Evolutionary conservation across 306 rosid genomes (phyloP).

Genomic region (Senna tora): DNA sequence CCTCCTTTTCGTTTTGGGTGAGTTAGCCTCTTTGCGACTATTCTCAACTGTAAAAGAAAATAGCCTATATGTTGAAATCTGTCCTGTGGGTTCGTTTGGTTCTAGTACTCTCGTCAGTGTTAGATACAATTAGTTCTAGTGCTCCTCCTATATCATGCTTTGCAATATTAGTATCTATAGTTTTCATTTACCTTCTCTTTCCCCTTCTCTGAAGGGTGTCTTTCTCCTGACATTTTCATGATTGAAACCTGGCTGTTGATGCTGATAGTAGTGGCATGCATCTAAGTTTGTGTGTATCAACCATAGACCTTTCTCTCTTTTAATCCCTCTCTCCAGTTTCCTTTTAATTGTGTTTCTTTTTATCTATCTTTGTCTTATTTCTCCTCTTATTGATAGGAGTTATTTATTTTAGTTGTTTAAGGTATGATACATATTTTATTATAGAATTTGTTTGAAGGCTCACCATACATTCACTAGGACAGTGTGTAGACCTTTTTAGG

Average conservation of each 20-base stretch:
- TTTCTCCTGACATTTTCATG: conserved; percentile 30
- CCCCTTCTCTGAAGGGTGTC: conserved; percentile 26
- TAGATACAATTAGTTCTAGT: not conserved
- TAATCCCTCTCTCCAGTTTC: conserved; percentile 6
- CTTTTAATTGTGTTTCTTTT: conserved; percentile 19
- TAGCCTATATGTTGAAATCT: conserved; percentile 33
- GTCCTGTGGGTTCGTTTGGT: conserved; percentile 33
- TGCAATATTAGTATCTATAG: conserved; percentile 28
- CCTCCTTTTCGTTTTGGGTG: conserved; percentile 99
- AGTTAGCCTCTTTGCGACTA: conserved; percentile 42
- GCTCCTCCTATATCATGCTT: conserved; percentile 21
- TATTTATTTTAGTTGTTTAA: conserved; percentile 13
- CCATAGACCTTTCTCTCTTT: conserved; percentile 17
- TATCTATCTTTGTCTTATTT: not conserved
- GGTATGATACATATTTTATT: not conserved
- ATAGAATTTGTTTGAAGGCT: not conserved
- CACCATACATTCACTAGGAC: not conserved
- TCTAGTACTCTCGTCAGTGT: not conserved
- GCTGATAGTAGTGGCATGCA: conserved; percentile 26
- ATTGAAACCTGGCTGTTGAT: not conserved
- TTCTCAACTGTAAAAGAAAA: conserved; percentile 24
- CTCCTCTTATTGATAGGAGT: conserved; percentile 10
- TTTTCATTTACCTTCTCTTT: conserved; percentile 7
- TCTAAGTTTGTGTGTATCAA: not conserved
- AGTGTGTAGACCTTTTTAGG: not conserved